A percentile compares a stretch with the other conserved stretches of the same genome.
These are phyloP conservation scores for Primulina tabacum DNA, from an alignment of 257 asterid species.

Conservation along the genomic window DNA sequence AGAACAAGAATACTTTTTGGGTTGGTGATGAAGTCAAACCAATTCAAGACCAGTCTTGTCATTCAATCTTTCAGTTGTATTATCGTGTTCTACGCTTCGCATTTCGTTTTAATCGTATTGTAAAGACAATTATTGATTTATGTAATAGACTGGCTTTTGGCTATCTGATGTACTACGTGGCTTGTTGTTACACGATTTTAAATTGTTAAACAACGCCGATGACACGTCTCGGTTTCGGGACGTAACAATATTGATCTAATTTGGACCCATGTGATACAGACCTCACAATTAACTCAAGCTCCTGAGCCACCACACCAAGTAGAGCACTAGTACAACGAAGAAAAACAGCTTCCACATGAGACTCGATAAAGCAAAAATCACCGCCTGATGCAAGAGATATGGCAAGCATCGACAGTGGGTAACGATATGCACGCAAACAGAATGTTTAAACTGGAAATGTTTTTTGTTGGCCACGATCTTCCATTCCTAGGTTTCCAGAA, in stretches of 20 bases:
- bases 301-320: conserved; percentile 30
- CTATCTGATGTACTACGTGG: no score
- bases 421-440: conserved; percentile 35
- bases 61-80: no score
- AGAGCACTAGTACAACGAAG: conserved; percentile 37
- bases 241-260: not conserved
- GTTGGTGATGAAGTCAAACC: no score
- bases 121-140: no score
- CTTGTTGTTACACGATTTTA: no score
- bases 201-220: no score
- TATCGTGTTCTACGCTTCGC: no score
- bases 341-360: conserved; percentile 34
- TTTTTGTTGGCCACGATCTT: not conserved
- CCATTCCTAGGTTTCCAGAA: conserved; percentile 9
- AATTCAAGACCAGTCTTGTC: no score
- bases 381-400: conserved; percentile 35
- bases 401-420: conserved; percentile 28
- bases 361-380: conserved; percentile 32
- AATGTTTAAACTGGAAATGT: conserved; percentile 32
- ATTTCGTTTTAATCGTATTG: no score
- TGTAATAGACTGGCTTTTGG: no score
- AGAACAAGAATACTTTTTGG: no score
- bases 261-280: conserved; percentile 29
- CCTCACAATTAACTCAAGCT: conserved; percentile 17
- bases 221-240: no score